phyloP scores from a whole-genome alignment of 805 yeast species.

The Pichia cabralensis region DNA sequence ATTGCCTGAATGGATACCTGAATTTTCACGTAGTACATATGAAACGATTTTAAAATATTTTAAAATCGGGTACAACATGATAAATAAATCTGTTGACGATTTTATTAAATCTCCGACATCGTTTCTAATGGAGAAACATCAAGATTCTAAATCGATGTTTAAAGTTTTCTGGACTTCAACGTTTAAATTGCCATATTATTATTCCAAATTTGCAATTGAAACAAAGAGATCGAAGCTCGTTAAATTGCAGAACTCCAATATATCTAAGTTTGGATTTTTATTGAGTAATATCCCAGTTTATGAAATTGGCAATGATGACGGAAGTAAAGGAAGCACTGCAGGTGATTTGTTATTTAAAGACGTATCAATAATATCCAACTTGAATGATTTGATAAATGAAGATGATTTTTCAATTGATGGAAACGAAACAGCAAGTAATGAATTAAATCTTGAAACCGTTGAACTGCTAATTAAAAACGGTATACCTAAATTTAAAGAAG shows the following conservation, averaged over 20 bases:
- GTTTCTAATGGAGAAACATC: conserved; percentile 15
- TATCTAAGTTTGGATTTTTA: conserved; percentile 28
- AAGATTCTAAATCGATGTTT: conserved; percentile 11
- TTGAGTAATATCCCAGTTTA: conserved; percentile 25
- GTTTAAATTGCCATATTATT: conserved; percentile 28
- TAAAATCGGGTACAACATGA: conserved; percentile 6
- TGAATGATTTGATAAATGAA: no score
- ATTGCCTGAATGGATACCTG: conserved; percentile 16
- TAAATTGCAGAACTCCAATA: conserved; percentile 21
- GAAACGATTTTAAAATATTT: not conserved
- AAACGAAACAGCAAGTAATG: no score
- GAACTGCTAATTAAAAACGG: not conserved
- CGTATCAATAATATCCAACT: no score
- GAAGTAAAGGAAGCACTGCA: no score
- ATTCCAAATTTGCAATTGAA: conserved; percentile 23
- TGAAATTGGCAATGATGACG: no score
- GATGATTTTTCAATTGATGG: no score
- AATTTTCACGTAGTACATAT: not conserved
- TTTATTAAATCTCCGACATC: conserved; percentile 19
- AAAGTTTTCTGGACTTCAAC: conserved; percentile 20
- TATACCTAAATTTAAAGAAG: conserved; percentile 1
- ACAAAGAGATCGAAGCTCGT: conserved; percentile 15
- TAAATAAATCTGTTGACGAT: conserved; percentile 8
- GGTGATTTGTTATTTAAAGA: no score
- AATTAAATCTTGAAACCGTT: no score